Conservation (phyloP, 108 stramenopile species). For the Ochromonas danica region DNA sequence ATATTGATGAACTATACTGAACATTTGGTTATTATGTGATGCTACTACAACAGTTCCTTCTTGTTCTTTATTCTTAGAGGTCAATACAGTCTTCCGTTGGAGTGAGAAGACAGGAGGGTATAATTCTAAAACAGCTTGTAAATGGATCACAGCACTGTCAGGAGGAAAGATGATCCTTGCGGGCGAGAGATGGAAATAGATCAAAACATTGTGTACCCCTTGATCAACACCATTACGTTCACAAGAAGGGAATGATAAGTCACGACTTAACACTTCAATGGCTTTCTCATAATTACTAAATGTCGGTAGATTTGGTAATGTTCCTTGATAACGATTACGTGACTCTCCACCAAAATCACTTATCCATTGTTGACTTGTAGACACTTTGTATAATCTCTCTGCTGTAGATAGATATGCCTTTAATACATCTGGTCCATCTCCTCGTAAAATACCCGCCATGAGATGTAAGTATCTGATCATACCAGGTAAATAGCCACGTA, state of each 20-base stretch:
- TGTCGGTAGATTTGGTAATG: no score
- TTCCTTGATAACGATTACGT: no score
- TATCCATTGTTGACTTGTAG: no score
- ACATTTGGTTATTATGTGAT: background rate
- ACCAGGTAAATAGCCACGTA: background rate
- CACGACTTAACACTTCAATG: no score
- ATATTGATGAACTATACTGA: slow-evolving; percentile 10
- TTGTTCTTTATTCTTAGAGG: background rate
- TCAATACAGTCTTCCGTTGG: background rate
- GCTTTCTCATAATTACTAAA: no score
- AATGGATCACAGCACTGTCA: background rate
- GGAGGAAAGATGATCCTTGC: background rate
- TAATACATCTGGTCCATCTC: background rate
- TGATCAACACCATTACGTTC: slow-evolving; percentile 26
- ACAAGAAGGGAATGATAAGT: slow-evolving; percentile 20
- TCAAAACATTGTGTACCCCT: slow-evolving; percentile 13
- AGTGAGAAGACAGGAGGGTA: background rate
- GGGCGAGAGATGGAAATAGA: background rate
- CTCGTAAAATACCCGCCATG: background rate
- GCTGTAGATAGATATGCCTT: no score
- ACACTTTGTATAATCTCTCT: no score
- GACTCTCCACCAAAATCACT: no score
- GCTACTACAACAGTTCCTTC: background rate
- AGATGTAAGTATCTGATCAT: background rate
- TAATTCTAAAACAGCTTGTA: background rate